Evolutionary conservation across 176 grass and related monocot genomes (phyloP).

Genomic region (Phyllostachys edulis): DNA sequence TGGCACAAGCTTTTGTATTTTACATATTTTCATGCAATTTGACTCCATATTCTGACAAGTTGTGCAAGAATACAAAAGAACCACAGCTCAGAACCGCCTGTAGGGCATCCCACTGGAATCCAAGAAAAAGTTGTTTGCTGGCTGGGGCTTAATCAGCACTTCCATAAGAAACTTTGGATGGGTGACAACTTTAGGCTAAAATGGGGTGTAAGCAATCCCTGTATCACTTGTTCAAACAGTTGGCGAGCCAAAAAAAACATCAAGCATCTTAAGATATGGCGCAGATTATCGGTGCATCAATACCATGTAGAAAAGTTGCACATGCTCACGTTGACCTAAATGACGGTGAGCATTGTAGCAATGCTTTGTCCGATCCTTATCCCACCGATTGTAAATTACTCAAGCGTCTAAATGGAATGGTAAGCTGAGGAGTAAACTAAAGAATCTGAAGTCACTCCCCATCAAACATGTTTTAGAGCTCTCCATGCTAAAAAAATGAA

Average conservation of each 20-base stretch:
- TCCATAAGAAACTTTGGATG: neutral
- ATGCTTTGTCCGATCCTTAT: neutral
- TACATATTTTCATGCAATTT: constrained; percentile 16
- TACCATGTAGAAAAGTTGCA: neutral
- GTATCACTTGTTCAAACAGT: neutral
- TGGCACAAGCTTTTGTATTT: neutral
- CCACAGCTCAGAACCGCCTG: constrained; percentile 36
- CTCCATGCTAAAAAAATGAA: neutral
- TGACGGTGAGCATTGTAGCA: neutral
- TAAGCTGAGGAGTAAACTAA: neutral
- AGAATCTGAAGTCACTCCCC: neutral
- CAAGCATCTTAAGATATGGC: neutral
- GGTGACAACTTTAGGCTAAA: neutral
- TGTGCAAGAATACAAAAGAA: constrained; percentile 39
- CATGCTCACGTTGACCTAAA: neutral
- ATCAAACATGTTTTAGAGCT: neutral
- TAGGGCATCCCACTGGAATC: constrained; percentile 39
- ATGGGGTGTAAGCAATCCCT: neutral
- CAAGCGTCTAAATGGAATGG: neutral
- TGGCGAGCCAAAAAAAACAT: neutral
- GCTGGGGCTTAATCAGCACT: constrained; percentile 3
- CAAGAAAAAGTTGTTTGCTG: constrained; percentile 17
- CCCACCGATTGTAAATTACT: neutral
- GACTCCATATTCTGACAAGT: constrained; percentile 32
- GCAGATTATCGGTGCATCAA: neutral